phyloP scores from a whole-genome alignment of 805 yeast genomes.

The Wickerhamomyces mucosus region DNA sequence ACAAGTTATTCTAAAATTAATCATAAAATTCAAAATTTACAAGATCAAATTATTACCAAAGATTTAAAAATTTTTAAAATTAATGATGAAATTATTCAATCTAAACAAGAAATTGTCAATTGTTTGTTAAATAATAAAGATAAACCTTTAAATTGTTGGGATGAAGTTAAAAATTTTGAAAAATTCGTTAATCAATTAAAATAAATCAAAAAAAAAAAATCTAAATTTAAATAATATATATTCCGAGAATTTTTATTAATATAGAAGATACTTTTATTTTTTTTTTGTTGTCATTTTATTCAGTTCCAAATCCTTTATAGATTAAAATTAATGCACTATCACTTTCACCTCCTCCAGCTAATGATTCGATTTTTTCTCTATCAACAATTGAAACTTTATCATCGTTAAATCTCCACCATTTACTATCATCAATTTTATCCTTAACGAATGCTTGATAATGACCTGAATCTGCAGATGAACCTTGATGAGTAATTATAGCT shows the following conservation, averaged over 20 bases:
- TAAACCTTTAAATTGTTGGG: constrained; percentile 73
- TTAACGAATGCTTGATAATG: constrained; percentile 89
- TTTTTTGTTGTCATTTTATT: constrained; percentile 11
- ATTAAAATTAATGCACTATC: constrained; percentile 88
- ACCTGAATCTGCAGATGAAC: constrained; percentile 94
- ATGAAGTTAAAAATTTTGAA: constrained; percentile 64
- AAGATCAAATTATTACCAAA: constrained; percentile 26
- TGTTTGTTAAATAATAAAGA: constrained; percentile 57
- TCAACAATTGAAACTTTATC: constrained; percentile 75
- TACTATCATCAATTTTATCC: constrained; percentile 62
- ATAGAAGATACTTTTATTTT: too few relatives aligned
- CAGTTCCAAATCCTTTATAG: constrained; percentile 73
- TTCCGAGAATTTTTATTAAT: background rate
- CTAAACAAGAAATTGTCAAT: constrained; percentile 40
- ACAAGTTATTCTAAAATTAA: constrained; percentile 25
- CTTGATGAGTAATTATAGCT: constrained; percentile 87
- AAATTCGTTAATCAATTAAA: constrained; percentile 41
- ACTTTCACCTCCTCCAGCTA: constrained; percentile 97
- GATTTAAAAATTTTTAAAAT: constrained; percentile 25
- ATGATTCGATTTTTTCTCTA: constrained; percentile 69
- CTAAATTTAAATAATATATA: constrained; percentile 1
- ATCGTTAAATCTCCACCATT: constrained; percentile 95
- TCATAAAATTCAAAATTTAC: constrained; percentile 33
- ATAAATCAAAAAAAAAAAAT: constrained; percentile 2
- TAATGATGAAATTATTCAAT: constrained; percentile 30